A percentile compares a stretch with the other conserved stretches of the same genome.
These are phyloP conservation scores for Orychophragmus violaceus DNA, from an alignment of 345 rosid genomes.

Conservation along the genomic window DNA sequence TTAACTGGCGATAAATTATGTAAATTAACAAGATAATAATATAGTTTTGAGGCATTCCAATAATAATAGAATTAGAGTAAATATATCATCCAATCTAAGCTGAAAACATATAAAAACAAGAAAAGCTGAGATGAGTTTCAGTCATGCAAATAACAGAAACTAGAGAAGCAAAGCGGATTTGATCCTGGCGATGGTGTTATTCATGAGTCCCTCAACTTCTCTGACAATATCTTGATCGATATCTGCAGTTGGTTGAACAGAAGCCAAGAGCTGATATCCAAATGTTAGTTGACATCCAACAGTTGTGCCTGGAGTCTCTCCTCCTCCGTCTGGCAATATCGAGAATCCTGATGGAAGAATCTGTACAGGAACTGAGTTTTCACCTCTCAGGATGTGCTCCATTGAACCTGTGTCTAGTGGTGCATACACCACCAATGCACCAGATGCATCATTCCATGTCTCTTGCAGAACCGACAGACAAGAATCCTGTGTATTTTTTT, in stretches of 20 bases:
- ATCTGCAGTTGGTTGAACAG: slow-evolving; percentile 27
- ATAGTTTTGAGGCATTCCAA: too few species aligned
- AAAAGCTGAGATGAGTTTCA: not conserved
- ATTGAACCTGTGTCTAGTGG: slow-evolving; percentile 39
- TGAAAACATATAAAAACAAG: not conserved
- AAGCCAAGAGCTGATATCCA: slow-evolving; percentile 45
- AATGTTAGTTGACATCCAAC: slow-evolving; percentile 38
- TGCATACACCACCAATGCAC: slow-evolving; percentile 47
- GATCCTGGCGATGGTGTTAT: slow-evolving; percentile 39
- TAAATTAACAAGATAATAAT: slow-evolving; percentile 76
- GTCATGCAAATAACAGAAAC: not conserved
- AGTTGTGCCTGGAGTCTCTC: not conserved
- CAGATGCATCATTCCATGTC: slow-evolving; percentile 44
- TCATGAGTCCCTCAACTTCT: slow-evolving; percentile 33
- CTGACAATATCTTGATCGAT: slow-evolving; percentile 25
- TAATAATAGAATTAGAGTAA: not conserved
- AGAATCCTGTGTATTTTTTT: slow-evolving; percentile 6
- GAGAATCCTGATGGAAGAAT: slow-evolving; percentile 52
- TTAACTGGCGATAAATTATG: slow-evolving; percentile 26
- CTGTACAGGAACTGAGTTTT: slow-evolving; percentile 22
- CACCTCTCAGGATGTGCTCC: slow-evolving; percentile 29
- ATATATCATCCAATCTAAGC: not conserved
- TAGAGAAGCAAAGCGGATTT: slow-evolving; percentile 21
- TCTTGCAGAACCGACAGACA: slow-evolving; percentile 49
- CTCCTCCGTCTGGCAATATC: slow-evolving; percentile 37